phyloP scores from a whole-genome alignment of 768 basidiomycete genomes.

The Amanita inopinata region DNA sequence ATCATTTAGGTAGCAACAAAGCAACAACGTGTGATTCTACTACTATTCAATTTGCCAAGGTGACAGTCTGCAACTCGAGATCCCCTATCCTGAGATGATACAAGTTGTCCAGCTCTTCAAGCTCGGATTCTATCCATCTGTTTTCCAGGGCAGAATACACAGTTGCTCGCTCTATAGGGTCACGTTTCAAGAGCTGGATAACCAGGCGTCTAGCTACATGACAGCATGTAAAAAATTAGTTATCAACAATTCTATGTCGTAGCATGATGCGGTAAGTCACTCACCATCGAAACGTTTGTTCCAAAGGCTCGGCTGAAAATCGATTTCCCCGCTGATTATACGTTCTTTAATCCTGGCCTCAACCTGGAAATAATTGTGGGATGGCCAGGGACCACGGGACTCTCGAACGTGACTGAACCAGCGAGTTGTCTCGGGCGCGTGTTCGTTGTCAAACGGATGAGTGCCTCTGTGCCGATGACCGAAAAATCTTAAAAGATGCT shows the following conservation, averaged over 20 bases:
- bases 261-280: conserved; percentile 12
- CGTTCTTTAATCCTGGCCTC: conserved; percentile 59
- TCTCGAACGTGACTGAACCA: conserved; percentile 28
- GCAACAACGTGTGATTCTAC: too few species aligned
- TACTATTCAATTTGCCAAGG: too few species aligned
- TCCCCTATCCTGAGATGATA: conserved; percentile 38
- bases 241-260: too few species aligned
- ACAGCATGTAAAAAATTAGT: too few species aligned
- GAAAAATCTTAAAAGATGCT: neutral
- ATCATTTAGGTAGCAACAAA: neutral
- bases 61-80: neutral
- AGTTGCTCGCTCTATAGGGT: conserved; percentile 51
- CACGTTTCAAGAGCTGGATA: conserved; percentile 46
- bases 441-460: conserved; percentile 70
- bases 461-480: conserved; percentile 36
- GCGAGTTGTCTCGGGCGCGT: conserved; percentile 22
- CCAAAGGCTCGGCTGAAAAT: conserved; percentile 52
- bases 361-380: conserved; percentile 33
- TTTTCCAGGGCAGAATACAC: conserved; percentile 50
- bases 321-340: conserved; percentile 53
- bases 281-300: conserved; percentile 46
- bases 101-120: conserved; percentile 47
- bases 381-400: conserved; percentile 28
- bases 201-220: conserved; percentile 50
- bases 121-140: conserved; percentile 58